These are phyloP conservation scores for Salix udensis DNA, from an alignment of 345 rosid species.

Conservation along the genomic window DNA sequence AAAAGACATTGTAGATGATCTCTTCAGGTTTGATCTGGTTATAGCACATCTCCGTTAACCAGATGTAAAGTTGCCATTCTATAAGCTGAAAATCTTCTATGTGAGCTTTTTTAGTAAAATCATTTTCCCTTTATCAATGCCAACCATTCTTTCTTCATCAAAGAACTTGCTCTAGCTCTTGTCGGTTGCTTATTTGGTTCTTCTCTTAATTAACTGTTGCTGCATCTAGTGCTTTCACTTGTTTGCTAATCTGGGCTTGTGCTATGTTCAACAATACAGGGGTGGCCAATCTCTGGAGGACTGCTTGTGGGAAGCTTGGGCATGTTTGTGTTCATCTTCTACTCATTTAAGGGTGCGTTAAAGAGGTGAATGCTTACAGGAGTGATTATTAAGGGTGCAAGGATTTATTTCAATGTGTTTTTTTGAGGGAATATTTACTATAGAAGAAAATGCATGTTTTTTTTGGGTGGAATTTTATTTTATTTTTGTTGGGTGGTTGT, in stretches of 20 bases:
- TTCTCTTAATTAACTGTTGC: not conserved
- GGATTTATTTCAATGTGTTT: not conserved
- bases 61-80: not conserved
- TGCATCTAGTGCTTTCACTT: not conserved
- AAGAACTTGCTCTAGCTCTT: not conserved
- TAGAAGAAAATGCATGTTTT: not conserved
- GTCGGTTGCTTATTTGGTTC: not conserved
- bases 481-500: too few species aligned
- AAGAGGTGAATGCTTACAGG: not conserved
- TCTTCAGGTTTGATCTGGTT: not conserved
- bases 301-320: slow-evolving; percentile 99
- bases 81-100: slow-evolving; percentile 4
- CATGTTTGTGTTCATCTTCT: slow-evolving; percentile 86
- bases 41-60: not conserved
- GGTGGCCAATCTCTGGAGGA: slow-evolving; percentile 67
- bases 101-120: not conserved
- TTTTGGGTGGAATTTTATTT: not conserved
- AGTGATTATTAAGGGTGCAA: not conserved
- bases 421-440: not conserved
- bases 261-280: slow-evolving; percentile 40
- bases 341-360: slow-evolving; percentile 68
- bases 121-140: not conserved
- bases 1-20: not conserved
- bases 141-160: not conserved
- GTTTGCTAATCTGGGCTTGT: slow-evolving; percentile 11